These are phyloP conservation scores for Penicillium griseofulvum DNA, from an alignment of 2,329 filamentous ascomycete species.

Conservation along the genomic window DNA sequence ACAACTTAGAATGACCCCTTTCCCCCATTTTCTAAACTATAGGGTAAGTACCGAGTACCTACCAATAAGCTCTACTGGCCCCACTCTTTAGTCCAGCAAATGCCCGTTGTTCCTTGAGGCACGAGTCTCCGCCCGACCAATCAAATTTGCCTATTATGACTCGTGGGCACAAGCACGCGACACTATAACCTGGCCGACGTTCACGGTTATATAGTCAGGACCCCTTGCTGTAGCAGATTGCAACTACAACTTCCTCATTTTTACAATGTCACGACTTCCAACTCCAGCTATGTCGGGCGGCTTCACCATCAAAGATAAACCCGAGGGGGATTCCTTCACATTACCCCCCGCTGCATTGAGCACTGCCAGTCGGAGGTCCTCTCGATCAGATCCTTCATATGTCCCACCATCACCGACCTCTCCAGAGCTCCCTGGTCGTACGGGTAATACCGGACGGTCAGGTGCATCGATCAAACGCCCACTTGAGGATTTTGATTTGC, in stretches of 20 bases:
- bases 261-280: slow-evolving; percentile 37
- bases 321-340: slow-evolving; percentile 36
- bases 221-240: slow-evolving; percentile 1
- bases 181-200: slow-evolving; percentile 15
- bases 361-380: slow-evolving; percentile 28
- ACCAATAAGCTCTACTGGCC: slow-evolving; percentile 23
- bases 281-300: slow-evolving; percentile 42
- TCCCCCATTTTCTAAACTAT: neutral
- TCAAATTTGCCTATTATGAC: slow-evolving; percentile 20
- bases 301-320: slow-evolving; percentile 38
- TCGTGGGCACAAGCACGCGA: slow-evolving; percentile 41
- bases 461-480: slow-evolving; percentile 40
- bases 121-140: slow-evolving; percentile 26
- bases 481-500: slow-evolving; percentile 66
- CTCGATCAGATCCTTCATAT: slow-evolving; percentile 30
- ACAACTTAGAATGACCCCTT: neutral
- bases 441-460: slow-evolving; percentile 27
- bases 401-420: slow-evolving; percentile 37
- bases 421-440: slow-evolving; percentile 25
- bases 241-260: neutral
- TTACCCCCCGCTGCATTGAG: slow-evolving; percentile 38
- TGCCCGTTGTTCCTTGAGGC: slow-evolving; percentile 27
- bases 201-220: slow-evolving; percentile 14
- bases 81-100: slow-evolving; percentile 22
- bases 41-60: slow-evolving; percentile 1